A percentile compares a stretch with the other conserved stretches of the same genome.
These are phyloP conservation scores for Vaccinium myrtillus DNA, from an alignment of 148 eudicot species.

Conservation along the genomic window DNA sequence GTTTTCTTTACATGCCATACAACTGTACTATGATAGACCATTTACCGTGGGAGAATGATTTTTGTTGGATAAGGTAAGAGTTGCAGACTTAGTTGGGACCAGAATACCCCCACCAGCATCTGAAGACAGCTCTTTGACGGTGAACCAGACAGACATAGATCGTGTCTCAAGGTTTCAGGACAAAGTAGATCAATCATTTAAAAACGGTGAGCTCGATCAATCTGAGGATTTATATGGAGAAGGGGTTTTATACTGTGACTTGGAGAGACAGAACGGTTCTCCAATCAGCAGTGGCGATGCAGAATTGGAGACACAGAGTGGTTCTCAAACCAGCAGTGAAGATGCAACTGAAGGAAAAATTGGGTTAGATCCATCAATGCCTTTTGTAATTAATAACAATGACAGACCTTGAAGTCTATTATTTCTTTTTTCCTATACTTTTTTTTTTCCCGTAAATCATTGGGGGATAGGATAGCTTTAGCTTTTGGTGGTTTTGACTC, in stretches of 20 bases:
- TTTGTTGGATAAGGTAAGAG: slow-evolving; percentile 48
- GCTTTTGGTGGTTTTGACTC: neutral
- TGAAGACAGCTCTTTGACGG: slow-evolving; percentile 14
- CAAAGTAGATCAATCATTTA: slow-evolving; percentile 22
- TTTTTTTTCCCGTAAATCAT: neutral
- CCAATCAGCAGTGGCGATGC: slow-evolving; percentile 25
- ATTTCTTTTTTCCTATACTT: neutral
- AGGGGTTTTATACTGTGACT: slow-evolving; percentile 44
- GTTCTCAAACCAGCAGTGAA: slow-evolving; percentile 24
- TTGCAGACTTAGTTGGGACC: slow-evolving; percentile 44
- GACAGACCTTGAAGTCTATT: slow-evolving; percentile 12
- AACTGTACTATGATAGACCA: neutral
- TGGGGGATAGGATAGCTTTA: neutral
- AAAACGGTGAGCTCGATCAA: slow-evolving; percentile 19
- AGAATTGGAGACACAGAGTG: slow-evolving; percentile 36
- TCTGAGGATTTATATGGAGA: slow-evolving; percentile 33
- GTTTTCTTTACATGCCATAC: neutral
- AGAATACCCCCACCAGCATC: slow-evolving; percentile 22
- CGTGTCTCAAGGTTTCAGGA: neutral
- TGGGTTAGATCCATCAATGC: slow-evolving; percentile 4
- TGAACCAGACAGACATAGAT: slow-evolving; percentile 17
- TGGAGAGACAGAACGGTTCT: slow-evolving; percentile 30
- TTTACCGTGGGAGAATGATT: neutral
- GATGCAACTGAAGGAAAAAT: slow-evolving; percentile 23
- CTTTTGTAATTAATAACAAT: slow-evolving; percentile 3